Percentiles rank a stretch among this genome's conserved stretches.
Conservation (phyloP, 768 basidiomycete species). For the Mrakia blollopis region DNA sequence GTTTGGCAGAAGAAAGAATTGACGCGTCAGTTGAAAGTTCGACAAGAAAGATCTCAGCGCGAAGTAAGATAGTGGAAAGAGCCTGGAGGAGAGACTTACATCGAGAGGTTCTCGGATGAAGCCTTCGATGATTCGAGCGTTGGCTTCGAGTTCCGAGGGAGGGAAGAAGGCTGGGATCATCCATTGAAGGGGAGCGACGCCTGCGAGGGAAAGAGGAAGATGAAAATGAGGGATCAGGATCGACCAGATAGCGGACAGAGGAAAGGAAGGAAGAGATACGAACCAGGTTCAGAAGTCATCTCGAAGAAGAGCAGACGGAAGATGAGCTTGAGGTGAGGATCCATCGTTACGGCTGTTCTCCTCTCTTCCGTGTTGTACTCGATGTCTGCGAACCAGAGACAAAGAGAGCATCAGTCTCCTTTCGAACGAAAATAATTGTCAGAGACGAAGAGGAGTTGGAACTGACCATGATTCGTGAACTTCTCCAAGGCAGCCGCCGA, state of each 20-base stretch:
- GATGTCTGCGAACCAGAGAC: neutral
- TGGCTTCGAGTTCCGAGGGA: constrained; percentile 63
- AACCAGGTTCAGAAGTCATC: constrained; percentile 57
- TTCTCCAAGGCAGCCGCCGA: constrained; percentile 66
- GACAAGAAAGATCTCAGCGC: neutral
- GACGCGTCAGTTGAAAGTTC: too few relatives aligned
- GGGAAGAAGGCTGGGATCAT: constrained; percentile 67
- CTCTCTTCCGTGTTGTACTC: constrained; percentile 61
- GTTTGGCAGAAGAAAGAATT: too few relatives aligned
- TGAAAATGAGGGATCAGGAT: too few relatives aligned
- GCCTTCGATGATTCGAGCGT: constrained; percentile 70
- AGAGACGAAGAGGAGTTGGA: neutral
- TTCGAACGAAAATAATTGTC: too few relatives aligned
- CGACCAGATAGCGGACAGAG: constrained; percentile 50
- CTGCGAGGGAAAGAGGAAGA: constrained; percentile 43
- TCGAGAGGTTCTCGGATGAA: constrained; percentile 78
- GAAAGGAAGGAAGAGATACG: constrained; percentile 40
- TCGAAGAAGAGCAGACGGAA: constrained; percentile 73
- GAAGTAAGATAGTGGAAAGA: neutral
- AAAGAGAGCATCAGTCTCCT: neutral
- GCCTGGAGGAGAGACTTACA: constrained; percentile 10
- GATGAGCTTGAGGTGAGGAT: constrained; percentile 74
- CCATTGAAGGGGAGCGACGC: constrained; percentile 53
- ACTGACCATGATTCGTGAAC: constrained; percentile 71
- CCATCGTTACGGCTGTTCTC: constrained; percentile 68